These are phyloP conservation scores for Phaeosphaeriaceae sp. DNA, from an alignment of 2,329 filamentous ascomycete genomes.

Conservation along the genomic window DNA sequence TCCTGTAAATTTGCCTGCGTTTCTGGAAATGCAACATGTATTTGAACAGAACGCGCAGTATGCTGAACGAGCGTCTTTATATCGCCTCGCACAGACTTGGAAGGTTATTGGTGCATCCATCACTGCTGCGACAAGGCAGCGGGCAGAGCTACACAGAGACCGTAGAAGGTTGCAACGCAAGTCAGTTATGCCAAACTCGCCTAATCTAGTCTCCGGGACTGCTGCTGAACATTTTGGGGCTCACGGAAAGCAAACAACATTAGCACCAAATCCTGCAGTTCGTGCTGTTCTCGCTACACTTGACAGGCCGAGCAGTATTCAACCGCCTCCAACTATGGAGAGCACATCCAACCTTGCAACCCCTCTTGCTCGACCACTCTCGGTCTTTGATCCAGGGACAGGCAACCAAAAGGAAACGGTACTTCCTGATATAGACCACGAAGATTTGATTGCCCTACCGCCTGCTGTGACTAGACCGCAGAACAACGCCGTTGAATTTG, in stretches of 20 bases:
- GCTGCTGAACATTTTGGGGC: constrained; percentile 21
- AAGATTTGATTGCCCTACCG: constrained; percentile 44
- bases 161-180: constrained; percentile 32
- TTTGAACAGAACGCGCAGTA: constrained; percentile 62
- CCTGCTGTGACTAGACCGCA: constrained; percentile 41
- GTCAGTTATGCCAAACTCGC: constrained; percentile 11
- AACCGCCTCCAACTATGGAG: constrained; percentile 47
- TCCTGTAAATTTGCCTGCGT: constrained; percentile 47
- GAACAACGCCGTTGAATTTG: constrained; percentile 12
- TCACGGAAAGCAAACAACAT: constrained; percentile 29
- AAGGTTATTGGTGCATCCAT: constrained; percentile 60
- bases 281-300: constrained; percentile 42
- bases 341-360: constrained; percentile 63
- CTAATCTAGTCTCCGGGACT: constrained; percentile 13
- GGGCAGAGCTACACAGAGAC: constrained; percentile 42
- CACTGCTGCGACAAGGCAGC: constrained; percentile 55
- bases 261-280: constrained; percentile 37
- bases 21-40: constrained; percentile 45
- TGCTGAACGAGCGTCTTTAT: constrained; percentile 57
- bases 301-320: constrained; percentile 29
- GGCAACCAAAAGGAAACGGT: constrained; percentile 14
- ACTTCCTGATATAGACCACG: constrained; percentile 47
- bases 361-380: constrained; percentile 58
- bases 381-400: constrained; percentile 5
- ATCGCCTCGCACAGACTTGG: constrained; percentile 65